These are phyloP conservation scores for Pseudogymnoascus sp. DNA, from an alignment of 2,329 filamentous ascomycete genomes.

Conservation along the genomic window DNA sequence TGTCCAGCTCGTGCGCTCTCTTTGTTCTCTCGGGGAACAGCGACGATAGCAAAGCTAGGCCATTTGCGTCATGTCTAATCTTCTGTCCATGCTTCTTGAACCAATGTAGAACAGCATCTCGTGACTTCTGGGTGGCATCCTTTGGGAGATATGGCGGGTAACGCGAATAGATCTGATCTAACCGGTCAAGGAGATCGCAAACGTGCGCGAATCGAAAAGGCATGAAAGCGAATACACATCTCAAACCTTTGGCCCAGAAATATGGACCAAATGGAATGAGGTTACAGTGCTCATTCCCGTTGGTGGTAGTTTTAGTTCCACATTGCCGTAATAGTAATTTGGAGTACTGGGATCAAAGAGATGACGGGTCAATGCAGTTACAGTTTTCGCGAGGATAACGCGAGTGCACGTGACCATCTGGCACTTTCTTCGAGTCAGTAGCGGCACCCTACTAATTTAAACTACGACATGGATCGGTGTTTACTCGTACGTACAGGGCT, in stretches of 20 bases:
- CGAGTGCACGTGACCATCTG: neutral
- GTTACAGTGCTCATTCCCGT: neutral
- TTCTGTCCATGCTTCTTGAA: constrained; percentile 53
- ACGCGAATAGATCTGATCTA: constrained; percentile 44
- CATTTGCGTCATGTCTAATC: constrained; percentile 50
- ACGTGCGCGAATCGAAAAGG: constrained; percentile 60
- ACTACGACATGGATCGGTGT: constrained; percentile 6
- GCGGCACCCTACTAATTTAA: constrained; percentile 6
- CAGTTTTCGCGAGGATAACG: constrained; percentile 4
- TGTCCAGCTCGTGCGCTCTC: constrained; percentile 65
- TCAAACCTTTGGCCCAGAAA: neutral
- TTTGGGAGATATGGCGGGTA: constrained; percentile 33
- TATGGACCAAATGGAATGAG: neutral
- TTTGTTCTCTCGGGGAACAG: constrained; percentile 72
- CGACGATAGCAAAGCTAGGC: constrained; percentile 62
- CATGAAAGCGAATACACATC: constrained; percentile 35
- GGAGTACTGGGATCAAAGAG: neutral
- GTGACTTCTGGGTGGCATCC: constrained; percentile 46
- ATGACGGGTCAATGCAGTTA: neutral
- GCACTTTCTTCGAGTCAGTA: neutral
- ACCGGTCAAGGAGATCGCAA: constrained; percentile 63
- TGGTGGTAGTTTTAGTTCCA: neutral
- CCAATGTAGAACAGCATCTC: constrained; percentile 52
- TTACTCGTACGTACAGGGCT: constrained; percentile 2
- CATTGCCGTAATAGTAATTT: constrained; percentile 4